These are phyloP conservation scores for Prototheca cutis DNA, from an alignment of 163 green algal species.

Conservation along the genomic window DNA sequence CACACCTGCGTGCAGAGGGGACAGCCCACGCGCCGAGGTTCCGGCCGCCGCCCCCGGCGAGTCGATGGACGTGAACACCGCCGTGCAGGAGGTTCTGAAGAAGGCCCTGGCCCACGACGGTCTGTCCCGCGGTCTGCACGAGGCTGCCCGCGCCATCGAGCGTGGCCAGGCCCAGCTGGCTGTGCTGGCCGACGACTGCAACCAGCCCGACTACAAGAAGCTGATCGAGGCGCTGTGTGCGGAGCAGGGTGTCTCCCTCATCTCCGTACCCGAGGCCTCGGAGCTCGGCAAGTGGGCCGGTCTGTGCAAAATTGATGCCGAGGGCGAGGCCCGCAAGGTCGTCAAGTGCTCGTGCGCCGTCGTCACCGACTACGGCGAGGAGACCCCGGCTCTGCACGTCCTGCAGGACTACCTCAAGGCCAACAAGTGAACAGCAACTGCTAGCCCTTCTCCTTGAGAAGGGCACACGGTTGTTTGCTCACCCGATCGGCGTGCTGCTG, in stretches of 20 bases:
- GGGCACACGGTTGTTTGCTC: no score
- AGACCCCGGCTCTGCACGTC: slow-evolving; percentile 85
- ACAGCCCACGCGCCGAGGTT: slow-evolving; percentile 34
- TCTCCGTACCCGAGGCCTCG: slow-evolving; percentile 87
- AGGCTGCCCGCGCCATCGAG: slow-evolving; percentile 71
- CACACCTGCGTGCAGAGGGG: slow-evolving; percentile 32
- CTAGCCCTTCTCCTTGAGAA: neutral
- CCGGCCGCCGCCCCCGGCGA: slow-evolving; percentile 63
- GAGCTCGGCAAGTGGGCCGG: slow-evolving; percentile 87
- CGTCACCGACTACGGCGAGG: slow-evolving; percentile 95
- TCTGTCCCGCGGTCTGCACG: slow-evolving; percentile 85
- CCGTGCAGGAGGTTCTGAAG: slow-evolving; percentile 89
- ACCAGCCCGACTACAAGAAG: slow-evolving; percentile 99
- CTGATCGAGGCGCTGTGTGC: slow-evolving; percentile 95
- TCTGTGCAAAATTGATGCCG: slow-evolving; percentile 96
- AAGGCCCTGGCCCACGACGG: slow-evolving; percentile 95
- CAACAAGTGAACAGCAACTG: slow-evolving; percentile 8
- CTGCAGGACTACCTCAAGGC: slow-evolving; percentile 93
- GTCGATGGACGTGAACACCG: slow-evolving; percentile 93
- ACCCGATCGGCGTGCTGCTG: no score
- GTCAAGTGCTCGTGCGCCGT: slow-evolving; percentile 93
- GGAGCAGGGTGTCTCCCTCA: slow-evolving; percentile 93
- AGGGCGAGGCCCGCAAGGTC: slow-evolving; percentile 95
- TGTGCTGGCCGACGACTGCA: slow-evolving; percentile 96
- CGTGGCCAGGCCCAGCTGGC: slow-evolving; percentile 85